Base-by-base conservation (phyloP, 2,329 filamentous ascomycete genomes). In the Penicillium griseofulvum region DNA sequence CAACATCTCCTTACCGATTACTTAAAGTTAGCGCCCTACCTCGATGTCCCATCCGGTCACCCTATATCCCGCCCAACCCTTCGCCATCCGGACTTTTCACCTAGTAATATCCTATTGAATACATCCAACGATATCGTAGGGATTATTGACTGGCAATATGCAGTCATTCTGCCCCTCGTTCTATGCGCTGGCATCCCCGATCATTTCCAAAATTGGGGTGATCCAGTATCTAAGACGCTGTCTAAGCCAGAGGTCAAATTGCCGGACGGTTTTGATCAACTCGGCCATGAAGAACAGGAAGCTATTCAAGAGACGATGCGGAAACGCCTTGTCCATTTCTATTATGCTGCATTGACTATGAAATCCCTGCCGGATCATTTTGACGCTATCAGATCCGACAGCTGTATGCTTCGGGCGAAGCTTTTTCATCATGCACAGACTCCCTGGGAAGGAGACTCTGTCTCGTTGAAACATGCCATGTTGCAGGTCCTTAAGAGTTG, bases 141-240 rank as follows among this genome's bases (percentile, higher is more conserved):
- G 1, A 58, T 71, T 8, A 68, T 72, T 47, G 68, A 71, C 56
- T 71, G 68, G 68, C 63, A 72, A 48, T 54, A 71, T 57, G 43
- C 64, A 31, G 60, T 62, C 2, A 58, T 71, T 31, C 56, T 72
- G 33, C 69, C 69, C 8, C 58, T 69, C 22, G 67, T 62, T 31
- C 48, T 70, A 7, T 65, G 60, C 51, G 63, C 64, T 41, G 67
- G 68, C 34, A 69, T 72, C 11, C 69, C 68, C 3, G 58, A 68
- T 28, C 59, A 70, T 58, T 71, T 71, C 54, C 69, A 72, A 56
- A 73, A 73, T 38, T 71, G 66, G 61, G 70, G 69, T 12, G 68
- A 73, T 50, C 59, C 53, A 11, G 4, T 65, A 5, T 68, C 68
- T 1, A 67, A 69, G 48, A 59, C 43, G 8, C 49, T 69, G 8